These are phyloP conservation scores for Trichophyton schoenleinii DNA, from an alignment of 2,329 filamentous ascomycete genomes.

Conservation along the genomic window DNA sequence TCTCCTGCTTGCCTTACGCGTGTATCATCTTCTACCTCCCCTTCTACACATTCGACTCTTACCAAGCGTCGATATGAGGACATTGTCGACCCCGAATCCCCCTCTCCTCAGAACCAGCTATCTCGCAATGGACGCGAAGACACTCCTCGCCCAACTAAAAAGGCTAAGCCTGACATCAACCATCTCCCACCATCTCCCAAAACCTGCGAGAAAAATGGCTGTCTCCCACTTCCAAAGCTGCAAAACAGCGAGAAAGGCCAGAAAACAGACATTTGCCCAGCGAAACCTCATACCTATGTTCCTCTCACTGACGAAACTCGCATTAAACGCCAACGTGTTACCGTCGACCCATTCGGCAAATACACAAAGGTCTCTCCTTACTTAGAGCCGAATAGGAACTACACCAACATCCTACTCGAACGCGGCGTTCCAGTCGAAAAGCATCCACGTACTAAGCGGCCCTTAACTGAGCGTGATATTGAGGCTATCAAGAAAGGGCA, in stretches of 20 bases:
- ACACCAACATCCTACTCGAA: not conserved
- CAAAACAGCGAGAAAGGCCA: not conserved
- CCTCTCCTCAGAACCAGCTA: not conserved
- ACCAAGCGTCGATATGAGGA: not conserved
- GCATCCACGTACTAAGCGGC: not conserved
- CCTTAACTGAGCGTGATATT: not conserved
- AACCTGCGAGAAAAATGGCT: not conserved
- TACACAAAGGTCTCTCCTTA: not conserved
- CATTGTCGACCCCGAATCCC: not conserved
- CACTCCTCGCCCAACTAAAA: not conserved
- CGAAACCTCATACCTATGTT: not conserved
- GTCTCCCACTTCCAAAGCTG: not conserved
- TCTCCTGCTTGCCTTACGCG: not conserved
- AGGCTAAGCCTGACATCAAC: not conserved
- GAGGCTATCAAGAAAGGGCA: not conserved
- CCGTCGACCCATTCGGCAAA: slow-evolving; percentile 9
- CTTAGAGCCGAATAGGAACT: not conserved
- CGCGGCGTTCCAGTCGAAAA: not conserved
- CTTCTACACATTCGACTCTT: not conserved
- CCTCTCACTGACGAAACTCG: not conserved
- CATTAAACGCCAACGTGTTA: slow-evolving; percentile 7
- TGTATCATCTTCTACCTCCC: not conserved
- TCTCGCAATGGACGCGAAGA: not conserved
- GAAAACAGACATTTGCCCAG: not conserved
- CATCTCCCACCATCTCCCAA: not conserved